Conservation (phyloP, 768 basidiomycete species). For the Kwoniella pini region DNA sequence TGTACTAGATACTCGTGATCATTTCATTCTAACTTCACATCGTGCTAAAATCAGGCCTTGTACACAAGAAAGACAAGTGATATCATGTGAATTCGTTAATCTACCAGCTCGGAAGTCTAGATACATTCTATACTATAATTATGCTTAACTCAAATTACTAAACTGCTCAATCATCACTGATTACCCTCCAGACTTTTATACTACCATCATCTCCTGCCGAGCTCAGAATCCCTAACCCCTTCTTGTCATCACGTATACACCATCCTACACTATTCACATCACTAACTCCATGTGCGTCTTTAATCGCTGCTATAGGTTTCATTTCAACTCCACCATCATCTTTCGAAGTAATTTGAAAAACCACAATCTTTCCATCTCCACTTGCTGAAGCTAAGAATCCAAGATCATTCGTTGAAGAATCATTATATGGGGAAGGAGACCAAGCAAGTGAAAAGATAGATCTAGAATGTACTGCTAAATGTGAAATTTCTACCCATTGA, state of each 20-base stretch:
- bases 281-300: constrained; percentile 73
- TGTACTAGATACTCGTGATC: too few relatives aligned
- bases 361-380: constrained; percentile 76
- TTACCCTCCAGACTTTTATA: constrained; percentile 71
- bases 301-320: constrained; percentile 62
- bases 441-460: constrained; percentile 44
- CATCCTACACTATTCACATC: constrained; percentile 85
- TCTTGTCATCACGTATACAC: constrained; percentile 68
- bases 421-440: constrained; percentile 14
- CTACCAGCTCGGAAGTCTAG: too few relatives aligned
- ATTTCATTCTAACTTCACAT: too few relatives aligned
- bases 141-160: too few relatives aligned
- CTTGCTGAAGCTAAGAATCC: constrained; percentile 86
- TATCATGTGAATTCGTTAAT: too few relatives aligned
- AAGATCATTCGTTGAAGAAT: constrained; percentile 53
- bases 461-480: constrained; percentile 40
- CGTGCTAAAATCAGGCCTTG: too few relatives aligned
- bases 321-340: constrained; percentile 6
- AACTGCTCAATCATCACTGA: constrained; percentile 16
- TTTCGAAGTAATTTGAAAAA: constrained; percentile 68
- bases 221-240: constrained; percentile 66
- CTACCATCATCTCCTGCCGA: constrained; percentile 84
- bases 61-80: too few relatives aligned
- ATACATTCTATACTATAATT: too few relatives aligned
- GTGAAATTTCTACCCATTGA: constrained; percentile 30